These are phyloP conservation scores for Cerrena zonata DNA, from an alignment of 1,284 basidiomycete species.

Conservation along the genomic window DNA sequence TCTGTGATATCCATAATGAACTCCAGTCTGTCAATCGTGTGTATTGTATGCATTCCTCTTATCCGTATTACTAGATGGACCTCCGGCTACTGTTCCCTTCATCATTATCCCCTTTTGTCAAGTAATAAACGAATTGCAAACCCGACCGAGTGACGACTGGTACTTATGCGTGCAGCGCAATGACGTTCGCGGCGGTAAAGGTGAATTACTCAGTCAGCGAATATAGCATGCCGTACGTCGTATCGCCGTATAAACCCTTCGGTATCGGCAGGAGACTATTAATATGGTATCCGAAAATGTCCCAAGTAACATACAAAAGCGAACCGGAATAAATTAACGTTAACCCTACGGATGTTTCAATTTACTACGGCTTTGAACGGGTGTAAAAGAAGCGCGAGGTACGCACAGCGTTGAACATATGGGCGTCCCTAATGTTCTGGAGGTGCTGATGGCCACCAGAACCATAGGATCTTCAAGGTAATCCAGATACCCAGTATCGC, in stretches of 20 bases:
- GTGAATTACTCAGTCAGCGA: too few species aligned
- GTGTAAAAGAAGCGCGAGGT: not conserved
- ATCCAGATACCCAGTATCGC: constrained; percentile 40
- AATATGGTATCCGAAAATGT: not conserved
- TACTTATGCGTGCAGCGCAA: too few species aligned
- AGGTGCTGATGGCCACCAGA: constrained; percentile 24
- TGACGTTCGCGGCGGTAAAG: too few species aligned
- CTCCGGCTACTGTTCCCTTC: not conserved
- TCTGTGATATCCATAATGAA: constrained; percentile 2
- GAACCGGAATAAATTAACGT: not conserved
- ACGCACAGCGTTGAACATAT: not conserved
- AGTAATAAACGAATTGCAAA: not conserved
- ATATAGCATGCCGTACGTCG: too few species aligned
- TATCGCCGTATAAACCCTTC: not conserved
- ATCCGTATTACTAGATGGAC: constrained; percentile 5
- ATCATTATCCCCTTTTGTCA: not conserved
- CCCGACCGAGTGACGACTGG: not conserved
- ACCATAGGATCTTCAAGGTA: constrained; percentile 33
- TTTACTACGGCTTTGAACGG: not conserved
- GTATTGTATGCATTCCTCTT: not conserved
- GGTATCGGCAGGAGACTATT: not conserved
- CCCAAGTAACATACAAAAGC: not conserved
- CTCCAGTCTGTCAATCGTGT: not conserved
- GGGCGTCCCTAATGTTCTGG: not conserved
- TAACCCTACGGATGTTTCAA: not conserved